Base-by-base conservation (phyloP, 228 moss, liverwort and hornwort species). In the Sphagnum fallax region DNA sequence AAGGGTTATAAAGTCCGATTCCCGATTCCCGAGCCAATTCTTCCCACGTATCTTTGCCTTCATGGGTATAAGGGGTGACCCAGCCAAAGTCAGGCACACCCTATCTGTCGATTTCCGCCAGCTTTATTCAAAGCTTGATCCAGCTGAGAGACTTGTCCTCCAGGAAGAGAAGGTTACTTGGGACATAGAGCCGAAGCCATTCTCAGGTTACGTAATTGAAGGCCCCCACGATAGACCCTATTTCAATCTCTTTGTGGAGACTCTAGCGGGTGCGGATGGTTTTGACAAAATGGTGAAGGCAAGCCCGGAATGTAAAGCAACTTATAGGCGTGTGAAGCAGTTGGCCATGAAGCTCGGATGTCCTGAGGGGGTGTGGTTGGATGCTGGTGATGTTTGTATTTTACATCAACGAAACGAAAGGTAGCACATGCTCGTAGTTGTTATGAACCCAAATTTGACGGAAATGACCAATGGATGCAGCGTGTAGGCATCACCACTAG, bases 391-490 rank as follows among this genome's bases (percentile, higher is more conserved):
- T n/a, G n/a, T n/a, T n/a, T n/a, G n/a, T n/a, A n/a, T n/a, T n/a
- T n/a, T n/a, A n/a, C n/a, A n/a, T n/a, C n/a, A n/a, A n/a, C 16
- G 16, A 16, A 16, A 64, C 66, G 52, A 49, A 81, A 77, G 48
- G 69, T 68, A 0, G 5, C 4, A 5, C 84, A 82, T 61, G 85
- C 77, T 1, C 72, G 82, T 2, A 73, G 51, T 6, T 51, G 75
- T 0, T 84, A 81, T 32, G 52, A 32, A n/a, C 75, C 85, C 10
- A 81, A 77, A 69, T 80, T 62, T 12, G 82, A 84, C 7, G 88
- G 85, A 14, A 60, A 63, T 3, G 88, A 88, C 73, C 61, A 79
- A 53, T 84, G 88, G 88, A 58, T 84, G 73, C 84, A 84, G 53
- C 70, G 74, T 9, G 5, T 67, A 5, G 77, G 14, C 4, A 50